Conservation (phyloP, 805 yeast species). For the Hanseniaspora osmophila region DNA sequence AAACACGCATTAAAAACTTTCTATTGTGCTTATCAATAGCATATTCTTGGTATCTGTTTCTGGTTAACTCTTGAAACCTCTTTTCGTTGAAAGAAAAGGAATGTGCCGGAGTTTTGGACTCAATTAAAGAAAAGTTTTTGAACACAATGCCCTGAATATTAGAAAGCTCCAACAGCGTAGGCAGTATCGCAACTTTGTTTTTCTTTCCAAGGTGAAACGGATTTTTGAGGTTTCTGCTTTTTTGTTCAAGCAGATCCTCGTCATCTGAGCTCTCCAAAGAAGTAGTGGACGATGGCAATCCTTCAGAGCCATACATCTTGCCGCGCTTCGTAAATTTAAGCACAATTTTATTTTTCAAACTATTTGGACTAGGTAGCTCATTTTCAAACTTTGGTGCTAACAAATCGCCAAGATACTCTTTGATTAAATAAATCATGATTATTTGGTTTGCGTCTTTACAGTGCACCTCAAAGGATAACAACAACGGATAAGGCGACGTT, state of each 20-base stretch:
- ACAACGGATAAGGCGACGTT: slow-evolving; percentile 74
- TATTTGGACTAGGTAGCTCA: slow-evolving; percentile 57
- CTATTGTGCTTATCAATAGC: slow-evolving; percentile 67
- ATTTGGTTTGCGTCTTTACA: slow-evolving; percentile 59
- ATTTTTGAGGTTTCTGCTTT: background rate
- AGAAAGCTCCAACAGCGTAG: slow-evolving; percentile 15
- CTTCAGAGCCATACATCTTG: background rate
- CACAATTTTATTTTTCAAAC: slow-evolving; percentile 55
- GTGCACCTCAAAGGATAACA: slow-evolving; percentile 73
- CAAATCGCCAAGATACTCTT: slow-evolving; percentile 43
- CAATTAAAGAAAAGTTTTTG: slow-evolving; percentile 72
- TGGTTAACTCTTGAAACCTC: slow-evolving; percentile 44
- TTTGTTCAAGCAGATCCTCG: slow-evolving; percentile 14
- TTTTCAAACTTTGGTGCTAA: slow-evolving; percentile 24
- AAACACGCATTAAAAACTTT: slow-evolving; percentile 62
- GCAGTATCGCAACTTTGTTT: slow-evolving; percentile 12
- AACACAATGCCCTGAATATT: slow-evolving; percentile 57
- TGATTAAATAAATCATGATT: slow-evolving; percentile 38
- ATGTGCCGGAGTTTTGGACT: slow-evolving; percentile 67
- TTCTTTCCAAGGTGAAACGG: slow-evolving; percentile 5
- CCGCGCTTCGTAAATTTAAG: slow-evolving; percentile 60
- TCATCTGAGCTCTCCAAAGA: slow-evolving; percentile 30
- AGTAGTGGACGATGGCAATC: slow-evolving; percentile 14
- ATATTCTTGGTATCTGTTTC: slow-evolving; percentile 39
- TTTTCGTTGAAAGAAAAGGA: slow-evolving; percentile 81